Conservation (phyloP, 2,329 filamentous ascomycete genomes). For the Trichoderma arundinaceum region DNA sequence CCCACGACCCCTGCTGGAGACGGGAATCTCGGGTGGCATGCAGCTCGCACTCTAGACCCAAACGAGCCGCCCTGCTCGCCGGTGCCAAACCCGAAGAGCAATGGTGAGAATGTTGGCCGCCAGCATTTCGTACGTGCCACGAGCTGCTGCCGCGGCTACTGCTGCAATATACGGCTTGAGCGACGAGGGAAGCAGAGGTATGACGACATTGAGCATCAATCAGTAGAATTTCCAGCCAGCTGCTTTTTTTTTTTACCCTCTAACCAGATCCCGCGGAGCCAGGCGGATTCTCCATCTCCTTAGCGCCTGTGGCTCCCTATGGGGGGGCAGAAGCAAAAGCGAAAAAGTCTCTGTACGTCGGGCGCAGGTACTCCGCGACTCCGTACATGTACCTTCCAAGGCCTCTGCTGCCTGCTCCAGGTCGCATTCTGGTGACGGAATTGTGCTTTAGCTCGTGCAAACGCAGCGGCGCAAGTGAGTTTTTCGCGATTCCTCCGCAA, state of each 20-base stretch:
- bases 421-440: not conserved
- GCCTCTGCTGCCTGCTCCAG: not conserved
- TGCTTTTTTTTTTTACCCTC: not conserved
- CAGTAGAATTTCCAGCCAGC: conserved; percentile 7
- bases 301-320: not conserved
- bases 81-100: conserved; percentile 7
- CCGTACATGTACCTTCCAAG: not conserved
- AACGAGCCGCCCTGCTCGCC: not conserved
- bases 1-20: conserved; percentile 9
- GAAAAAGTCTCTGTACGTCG: not conserved
- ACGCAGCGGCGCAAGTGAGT: not conserved
- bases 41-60: conserved; percentile 15
- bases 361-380: not conserved
- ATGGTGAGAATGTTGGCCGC: not conserved
- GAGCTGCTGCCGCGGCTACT: conserved; percentile 14
- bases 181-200: not conserved
- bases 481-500: too few relatives aligned
- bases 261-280: conserved; percentile 19
- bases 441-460: not conserved
- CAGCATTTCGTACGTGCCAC: not conserved
- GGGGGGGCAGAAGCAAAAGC: not conserved
- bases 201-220: conserved; percentile 27
- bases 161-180: not conserved
- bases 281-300: not conserved
- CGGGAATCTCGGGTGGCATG: conserved; percentile 27